Conservation (phyloP, 352 stramenopile species). For the Phytophthora tubulina region DNA sequence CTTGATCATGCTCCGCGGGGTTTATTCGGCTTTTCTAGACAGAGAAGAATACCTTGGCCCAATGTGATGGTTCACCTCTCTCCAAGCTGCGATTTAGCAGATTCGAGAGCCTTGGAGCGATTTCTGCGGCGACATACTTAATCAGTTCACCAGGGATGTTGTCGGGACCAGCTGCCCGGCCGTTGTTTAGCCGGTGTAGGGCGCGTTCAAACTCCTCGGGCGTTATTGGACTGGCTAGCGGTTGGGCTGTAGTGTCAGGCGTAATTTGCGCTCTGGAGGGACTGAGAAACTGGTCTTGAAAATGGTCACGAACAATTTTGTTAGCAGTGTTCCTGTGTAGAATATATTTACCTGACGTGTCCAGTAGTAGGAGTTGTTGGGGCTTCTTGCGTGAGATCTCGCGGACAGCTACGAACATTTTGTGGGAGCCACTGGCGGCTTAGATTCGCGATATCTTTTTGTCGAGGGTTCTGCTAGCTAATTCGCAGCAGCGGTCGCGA, state of each 20-base stretch:
- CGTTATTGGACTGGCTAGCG: not conserved
- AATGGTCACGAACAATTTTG: too few relatives aligned
- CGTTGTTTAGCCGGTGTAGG: not conserved
- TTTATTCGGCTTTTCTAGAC: constrained; percentile 12
- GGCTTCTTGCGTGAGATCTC: not conserved
- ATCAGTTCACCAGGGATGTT: constrained; percentile 10
- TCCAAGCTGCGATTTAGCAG: constrained; percentile 8
- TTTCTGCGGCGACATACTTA: constrained; percentile 1
- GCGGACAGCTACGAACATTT: not conserved
- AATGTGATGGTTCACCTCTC: not conserved
- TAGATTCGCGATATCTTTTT: not conserved
- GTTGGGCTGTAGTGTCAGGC: not conserved
- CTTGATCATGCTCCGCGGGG: not conserved
- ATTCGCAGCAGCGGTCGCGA: not conserved
- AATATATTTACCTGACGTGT: too few relatives aligned
- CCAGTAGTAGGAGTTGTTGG: not conserved
- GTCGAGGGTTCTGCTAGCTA: not conserved
- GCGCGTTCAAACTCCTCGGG: not conserved
- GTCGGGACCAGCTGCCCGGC: not conserved
- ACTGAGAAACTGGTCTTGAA: too few relatives aligned
- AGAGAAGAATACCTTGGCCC: not conserved
- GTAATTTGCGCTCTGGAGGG: too few relatives aligned
- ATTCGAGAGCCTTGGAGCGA: not conserved
- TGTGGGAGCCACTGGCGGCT: not conserved
- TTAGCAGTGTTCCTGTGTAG: too few relatives aligned